Evolutionary conservation across 2,329 filamentous ascomycete genomes (phyloP).

Genomic region (Malbranchea cinnamomea): DNA sequence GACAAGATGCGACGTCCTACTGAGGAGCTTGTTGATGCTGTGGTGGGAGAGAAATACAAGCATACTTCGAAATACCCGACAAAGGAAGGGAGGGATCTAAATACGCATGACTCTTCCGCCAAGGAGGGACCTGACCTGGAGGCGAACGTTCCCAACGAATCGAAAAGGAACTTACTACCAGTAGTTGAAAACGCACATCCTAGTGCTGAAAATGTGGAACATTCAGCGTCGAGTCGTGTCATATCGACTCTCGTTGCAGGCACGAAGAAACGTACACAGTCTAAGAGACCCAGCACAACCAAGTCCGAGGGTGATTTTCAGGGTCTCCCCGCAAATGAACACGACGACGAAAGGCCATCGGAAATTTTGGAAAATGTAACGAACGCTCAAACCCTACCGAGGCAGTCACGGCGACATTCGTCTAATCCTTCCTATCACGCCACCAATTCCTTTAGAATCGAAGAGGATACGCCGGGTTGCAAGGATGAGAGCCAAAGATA

Average conservation of each 20-base stretch:
- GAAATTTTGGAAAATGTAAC: slow-evolving; percentile 17
- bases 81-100: slow-evolving; percentile 18
- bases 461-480: too few relatives aligned
- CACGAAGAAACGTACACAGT: slow-evolving; percentile 10
- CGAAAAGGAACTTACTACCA: slow-evolving; percentile 7
- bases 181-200: too few relatives aligned
- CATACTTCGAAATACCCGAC: slow-evolving; percentile 31
- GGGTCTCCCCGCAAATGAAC: too few relatives aligned
- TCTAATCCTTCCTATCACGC: too few relatives aligned
- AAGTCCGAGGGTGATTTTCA: too few relatives aligned
- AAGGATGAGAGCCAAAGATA: too few relatives aligned
- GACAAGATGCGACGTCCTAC: slow-evolving; percentile 74
- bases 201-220: slow-evolving; percentile 3
- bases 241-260: slow-evolving; percentile 11
- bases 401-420: too few relatives aligned
- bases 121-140: too few relatives aligned
- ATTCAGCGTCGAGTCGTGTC: slow-evolving; percentile 10
- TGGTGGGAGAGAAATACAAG: slow-evolving; percentile 40
- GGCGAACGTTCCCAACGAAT: slow-evolving; percentile 15
- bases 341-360: slow-evolving; percentile 8
- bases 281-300: too few relatives aligned
- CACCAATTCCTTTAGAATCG: too few relatives aligned
- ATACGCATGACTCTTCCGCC: too few relatives aligned
- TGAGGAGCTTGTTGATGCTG: slow-evolving; percentile 60
- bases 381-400: too few relatives aligned